Evolutionary conservation across 2,329 filamentous ascomycete species (phyloP), one percentile per base, ranked within the genome.

Genomic region (Ophiostoma novo-ulmi): DNA sequence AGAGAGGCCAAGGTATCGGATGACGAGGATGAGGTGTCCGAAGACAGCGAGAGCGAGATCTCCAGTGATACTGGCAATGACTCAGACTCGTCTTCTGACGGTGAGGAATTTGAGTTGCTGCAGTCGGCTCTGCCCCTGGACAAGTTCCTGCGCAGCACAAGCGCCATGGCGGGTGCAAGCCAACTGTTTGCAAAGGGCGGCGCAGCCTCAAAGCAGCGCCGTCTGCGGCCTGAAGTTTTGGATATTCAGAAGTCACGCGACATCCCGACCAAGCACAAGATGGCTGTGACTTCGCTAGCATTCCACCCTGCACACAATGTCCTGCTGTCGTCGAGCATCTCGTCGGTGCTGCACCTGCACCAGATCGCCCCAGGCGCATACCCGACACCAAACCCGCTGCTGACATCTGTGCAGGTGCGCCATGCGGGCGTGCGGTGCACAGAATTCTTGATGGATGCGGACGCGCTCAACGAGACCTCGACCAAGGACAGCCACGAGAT

Each of bases 301-400:
- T 97, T 98, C 85, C 95, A 99, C 80, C 93, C 94, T 39, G 85
- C 89, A 75, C 91, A 93, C 77, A 93, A 95, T 5, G 89, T 99
- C 20, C 87, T 99, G 38, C 87, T 98, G 71, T 97, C 95, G 35
- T 93, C 93, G 14, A 95, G 94, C 72, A 90, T 90, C 70, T 91
- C 93, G 69, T 92, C 92, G 26, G 91, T 94, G 5, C 85, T 98
- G 70, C 93, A 91, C 79, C 85, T 99, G 65, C 94, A 99, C 80
- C 94, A 97, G 78, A 88, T 98, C 75, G 90, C 91, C 55, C 91
- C 90, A 63, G 87, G 87, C 69, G 90, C 89, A 35, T 87, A 87
- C 76, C 89, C 90, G 48, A 90, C 88, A 44, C 92, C 93, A 22
- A 96, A 98, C 78, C 95, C 94, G 8, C 88, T 94, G 55, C 85